Evolutionary conservation across 1,139 yeast genomes (phyloP).

Genomic region (Citeromyces siamensis): DNA sequence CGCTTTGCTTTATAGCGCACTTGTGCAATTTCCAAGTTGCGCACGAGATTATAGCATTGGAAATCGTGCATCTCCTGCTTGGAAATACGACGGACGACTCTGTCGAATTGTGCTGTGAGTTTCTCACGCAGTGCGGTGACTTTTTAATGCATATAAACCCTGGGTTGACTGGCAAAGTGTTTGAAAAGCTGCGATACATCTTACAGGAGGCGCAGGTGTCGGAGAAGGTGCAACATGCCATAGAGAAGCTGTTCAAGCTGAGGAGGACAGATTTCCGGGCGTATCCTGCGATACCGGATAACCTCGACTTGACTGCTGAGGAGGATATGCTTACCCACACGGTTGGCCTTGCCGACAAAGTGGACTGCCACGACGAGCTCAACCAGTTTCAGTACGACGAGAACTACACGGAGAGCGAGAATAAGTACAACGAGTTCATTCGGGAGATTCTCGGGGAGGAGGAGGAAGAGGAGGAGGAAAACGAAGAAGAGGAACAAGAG

Average conservation of each 20-base stretch:
- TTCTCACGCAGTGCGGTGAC: slow-evolving; percentile 32
- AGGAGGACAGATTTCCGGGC: slow-evolving; percentile 36
- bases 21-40: slow-evolving; percentile 55
- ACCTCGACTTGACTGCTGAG: slow-evolving; percentile 51
- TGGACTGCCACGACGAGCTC: slow-evolving; percentile 33
- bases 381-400: slow-evolving; percentile 42
- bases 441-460: slow-evolving; percentile 33
- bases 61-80: slow-evolving; percentile 49
- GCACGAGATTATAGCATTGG: slow-evolving; percentile 51
- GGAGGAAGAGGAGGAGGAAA: slow-evolving; percentile 14
- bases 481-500: slow-evolving; percentile 17
- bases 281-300: slow-evolving; percentile 26
- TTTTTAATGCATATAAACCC: slow-evolving; percentile 27
- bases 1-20: slow-evolving; percentile 43
- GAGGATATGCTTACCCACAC: slow-evolving; percentile 52
- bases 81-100: slow-evolving; percentile 39
- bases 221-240: slow-evolving; percentile 30
- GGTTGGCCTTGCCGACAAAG: slow-evolving; percentile 38
- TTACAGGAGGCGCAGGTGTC: slow-evolving; percentile 42
- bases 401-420: slow-evolving; percentile 38
- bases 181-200: slow-evolving; percentile 47
- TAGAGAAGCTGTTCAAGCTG: slow-evolving; percentile 39
- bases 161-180: slow-evolving; percentile 36
- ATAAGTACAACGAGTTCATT: slow-evolving; percentile 24
- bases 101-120: slow-evolving; percentile 31